phyloP scores from a whole-genome alignment of 352 stramenopile genomes.

The Phytophthora ramorum region DNA sequence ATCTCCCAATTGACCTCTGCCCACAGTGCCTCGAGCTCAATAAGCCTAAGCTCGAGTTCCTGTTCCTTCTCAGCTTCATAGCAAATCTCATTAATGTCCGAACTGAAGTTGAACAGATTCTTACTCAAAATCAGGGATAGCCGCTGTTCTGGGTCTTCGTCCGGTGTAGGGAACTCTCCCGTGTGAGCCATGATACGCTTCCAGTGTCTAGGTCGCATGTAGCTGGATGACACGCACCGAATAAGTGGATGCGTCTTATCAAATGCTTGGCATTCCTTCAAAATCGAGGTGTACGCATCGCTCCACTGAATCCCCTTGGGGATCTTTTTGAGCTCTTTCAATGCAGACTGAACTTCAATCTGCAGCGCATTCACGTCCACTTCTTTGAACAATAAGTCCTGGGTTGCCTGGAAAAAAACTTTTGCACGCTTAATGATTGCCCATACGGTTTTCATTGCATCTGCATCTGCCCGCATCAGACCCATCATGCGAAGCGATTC shows the following conservation, averaged over 20 bases:
- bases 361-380: conserved; percentile 95
- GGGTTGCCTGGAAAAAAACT: conserved; percentile 70
- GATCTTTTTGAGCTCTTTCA: conserved; percentile 95
- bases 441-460: conserved; percentile 84
- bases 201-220: conserved; percentile 96
- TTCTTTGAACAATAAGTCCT: conserved; percentile 90
- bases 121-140: conserved; percentile 93
- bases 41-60: conserved; percentile 93
- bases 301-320: conserved; percentile 95
- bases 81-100: conserved; percentile 96
- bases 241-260: conserved; percentile 88
- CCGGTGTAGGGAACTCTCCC: conserved; percentile 92
- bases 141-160: conserved; percentile 92
- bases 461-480: conserved; percentile 84
- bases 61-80: conserved; percentile 97
- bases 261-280: conserved; percentile 82
- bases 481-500: conserved; percentile 88
- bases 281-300: conserved; percentile 89
- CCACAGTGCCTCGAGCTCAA: conserved; percentile 93
- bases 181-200: conserved; percentile 91
- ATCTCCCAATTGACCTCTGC: conserved; percentile 94
- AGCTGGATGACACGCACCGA: conserved; percentile 75
- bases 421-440: conserved; percentile 82
- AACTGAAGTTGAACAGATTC: conserved; percentile 94
- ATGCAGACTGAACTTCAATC: conserved; percentile 93